Evolutionary conservation across 2,329 filamentous ascomycete genomes (phyloP).

Genomic region (Trichoderma sp.): DNA sequence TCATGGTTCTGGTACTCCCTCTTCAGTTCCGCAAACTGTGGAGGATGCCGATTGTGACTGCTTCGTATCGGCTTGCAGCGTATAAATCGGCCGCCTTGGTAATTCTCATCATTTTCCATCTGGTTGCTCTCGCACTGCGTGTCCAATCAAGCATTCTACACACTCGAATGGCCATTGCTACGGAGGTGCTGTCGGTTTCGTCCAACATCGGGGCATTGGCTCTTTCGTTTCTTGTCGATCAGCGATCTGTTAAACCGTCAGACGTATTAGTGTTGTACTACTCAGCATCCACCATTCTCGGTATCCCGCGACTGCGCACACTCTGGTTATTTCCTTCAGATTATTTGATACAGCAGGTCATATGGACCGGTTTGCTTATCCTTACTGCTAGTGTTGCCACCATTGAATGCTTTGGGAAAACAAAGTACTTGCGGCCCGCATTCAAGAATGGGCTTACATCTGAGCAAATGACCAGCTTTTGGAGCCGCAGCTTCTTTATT

Average conservation of each 20-base stretch:
- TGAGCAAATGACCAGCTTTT: neutral
- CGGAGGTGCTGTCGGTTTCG: neutral
- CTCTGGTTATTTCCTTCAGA: neutral
- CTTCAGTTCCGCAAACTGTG: neutral
- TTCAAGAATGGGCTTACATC: neutral
- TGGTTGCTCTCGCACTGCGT: neutral
- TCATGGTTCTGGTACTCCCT: neutral
- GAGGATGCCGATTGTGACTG: neutral
- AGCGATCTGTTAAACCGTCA: neutral
- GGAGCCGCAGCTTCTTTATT: neutral
- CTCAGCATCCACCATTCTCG: neutral
- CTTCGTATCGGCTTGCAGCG: neutral
- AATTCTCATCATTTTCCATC: neutral
- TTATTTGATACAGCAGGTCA: neutral
- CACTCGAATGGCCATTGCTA: neutral
- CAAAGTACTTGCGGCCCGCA: neutral
- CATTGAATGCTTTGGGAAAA: neutral
- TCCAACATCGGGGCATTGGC: neutral
- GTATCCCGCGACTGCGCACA: neutral
- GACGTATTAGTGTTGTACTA: neutral
- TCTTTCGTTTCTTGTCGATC: neutral
- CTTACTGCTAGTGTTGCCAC: neutral
- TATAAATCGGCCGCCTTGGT: neutral
- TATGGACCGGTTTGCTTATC: neutral
- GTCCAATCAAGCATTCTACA: neutral